Evolutionary conservation across 257 asterid genomes (phyloP), one percentile per base, ranked within the genome.

Genomic region (Jaltomata sinuosa): DNA sequence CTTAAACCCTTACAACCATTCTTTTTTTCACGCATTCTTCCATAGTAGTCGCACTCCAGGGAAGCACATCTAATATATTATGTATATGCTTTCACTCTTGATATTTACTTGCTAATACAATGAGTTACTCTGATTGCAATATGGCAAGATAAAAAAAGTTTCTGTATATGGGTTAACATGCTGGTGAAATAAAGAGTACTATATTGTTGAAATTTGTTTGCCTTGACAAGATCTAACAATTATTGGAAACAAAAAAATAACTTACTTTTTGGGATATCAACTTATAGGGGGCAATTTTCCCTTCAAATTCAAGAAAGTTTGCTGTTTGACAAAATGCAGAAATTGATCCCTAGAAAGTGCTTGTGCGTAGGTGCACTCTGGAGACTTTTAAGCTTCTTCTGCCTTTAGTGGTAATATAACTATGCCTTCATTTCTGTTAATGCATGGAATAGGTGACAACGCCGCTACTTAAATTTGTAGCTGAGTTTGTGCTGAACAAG

Each of bases 401-500:
- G 9, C 42, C 15, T 16, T 76, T 27, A 16, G 55, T 8, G 10
- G 34, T 67, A 19, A 40, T 76, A 9, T 59, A 84, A 72, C 67
- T 52, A 3, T 77, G 67, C 19, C 27, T 61, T 50, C 47, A 19
- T 71, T 27, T 77, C 16, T 78, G 64, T 68, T 62, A 83, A 83
- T 89, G 79, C 47, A 67, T 57, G 86, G 76, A 87, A 79, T 89
- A 97, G 99, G 99, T 97, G 86, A 97, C 98, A 55, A 97, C 98
- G 25, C 98, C 99, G 52, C 84, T 94, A 89, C 91, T 97, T 85
- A 97, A 97, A 86, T 97, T 97, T 91, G 88, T 97, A 93, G 94
- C 98, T 6, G 99, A 97, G 91, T 93, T 97, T 65, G 99, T 97
- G 85, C 86, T 92, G 87, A 96, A 96, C 91, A 96, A 97, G 90